A percentile compares a stretch with the other conserved stretches of the same genome.
phyloP scores from a whole-genome alignment of 345 rosid species.

The Salix udensis region DNA sequence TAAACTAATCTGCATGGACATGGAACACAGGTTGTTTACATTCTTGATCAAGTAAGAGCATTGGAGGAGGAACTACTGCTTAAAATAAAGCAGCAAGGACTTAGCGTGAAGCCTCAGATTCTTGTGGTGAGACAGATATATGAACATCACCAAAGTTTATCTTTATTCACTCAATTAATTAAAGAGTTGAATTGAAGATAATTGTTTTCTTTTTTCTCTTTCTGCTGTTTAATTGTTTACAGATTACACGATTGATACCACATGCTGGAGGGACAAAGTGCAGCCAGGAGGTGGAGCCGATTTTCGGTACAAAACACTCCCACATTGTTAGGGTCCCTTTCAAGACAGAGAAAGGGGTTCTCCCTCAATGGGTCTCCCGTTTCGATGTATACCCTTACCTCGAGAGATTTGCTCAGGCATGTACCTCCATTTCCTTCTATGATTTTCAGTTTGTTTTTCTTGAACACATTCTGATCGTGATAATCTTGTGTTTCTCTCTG shows the following conservation, averaged over 20 bases:
- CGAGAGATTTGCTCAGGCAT: conserved; percentile 67
- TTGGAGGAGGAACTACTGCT: conserved; percentile 72
- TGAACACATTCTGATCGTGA: neutral
- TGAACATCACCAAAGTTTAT: neutral
- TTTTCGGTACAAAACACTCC: conserved; percentile 56
- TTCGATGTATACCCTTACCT: conserved; percentile 91
- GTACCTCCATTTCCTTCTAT: neutral
- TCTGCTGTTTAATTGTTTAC: conserved; percentile 21
- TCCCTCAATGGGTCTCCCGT: conserved; percentile 85
- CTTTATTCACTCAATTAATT: neutral
- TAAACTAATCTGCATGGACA: neutral
- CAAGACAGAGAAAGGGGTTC: conserved; percentile 56
- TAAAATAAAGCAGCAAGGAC: conserved; percentile 72
- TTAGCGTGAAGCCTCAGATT: conserved; percentile 71
- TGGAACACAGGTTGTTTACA: conserved; percentile 72
- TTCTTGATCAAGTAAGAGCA: conserved; percentile 95
- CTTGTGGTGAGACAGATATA: conserved; percentile 52
- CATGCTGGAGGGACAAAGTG: conserved; percentile 76
- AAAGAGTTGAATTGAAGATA: neutral
- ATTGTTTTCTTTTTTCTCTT: neutral
- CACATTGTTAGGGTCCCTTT: conserved; percentile 84
- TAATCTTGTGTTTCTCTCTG: neutral
- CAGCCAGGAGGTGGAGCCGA: conserved; percentile 69
- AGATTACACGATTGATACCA: conserved; percentile 78
- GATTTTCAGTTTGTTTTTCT: neutral